Percentiles rank a stretch among this genome's conserved stretches.
These are phyloP conservation scores for Gleditsia sinensis DNA, from an alignment of 306 rosid species.

Conservation along the genomic window DNA sequence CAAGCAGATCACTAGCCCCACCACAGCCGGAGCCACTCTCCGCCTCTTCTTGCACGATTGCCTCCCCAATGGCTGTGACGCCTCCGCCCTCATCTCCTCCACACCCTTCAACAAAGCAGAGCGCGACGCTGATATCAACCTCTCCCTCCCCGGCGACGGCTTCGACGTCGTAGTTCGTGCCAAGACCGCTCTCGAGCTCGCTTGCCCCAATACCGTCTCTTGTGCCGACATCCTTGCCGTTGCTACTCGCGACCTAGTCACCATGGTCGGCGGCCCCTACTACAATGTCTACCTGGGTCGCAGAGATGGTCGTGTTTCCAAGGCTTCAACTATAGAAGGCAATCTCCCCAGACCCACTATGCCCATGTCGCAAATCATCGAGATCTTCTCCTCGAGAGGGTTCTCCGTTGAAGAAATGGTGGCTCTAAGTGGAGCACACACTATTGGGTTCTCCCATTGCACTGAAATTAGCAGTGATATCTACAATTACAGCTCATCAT, in stretches of 20 bases:
- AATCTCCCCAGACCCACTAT: constrained; percentile 63
- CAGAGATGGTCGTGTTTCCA: constrained; percentile 51
- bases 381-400: constrained; percentile 57
- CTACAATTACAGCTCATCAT: constrained; percentile 46
- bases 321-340: constrained; percentile 43
- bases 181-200: constrained; percentile 63
- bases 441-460: constrained; percentile 84
- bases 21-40: constrained; percentile 59
- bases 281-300: constrained; percentile 52
- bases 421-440: constrained; percentile 83
- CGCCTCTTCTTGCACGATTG: constrained; percentile 80
- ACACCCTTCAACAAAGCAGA: constrained; percentile 56
- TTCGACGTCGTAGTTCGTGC: constrained; percentile 63
- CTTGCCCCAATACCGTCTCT: constrained; percentile 63
- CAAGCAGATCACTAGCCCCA: constrained; percentile 58
- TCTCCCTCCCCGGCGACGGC: constrained; percentile 65
- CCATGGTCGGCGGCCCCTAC: constrained; percentile 65
- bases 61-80: constrained; percentile 66
- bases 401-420: constrained; percentile 76
- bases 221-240: constrained; percentile 62
- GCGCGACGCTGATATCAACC: constrained; percentile 63
- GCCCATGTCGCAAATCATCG: constrained; percentile 53
- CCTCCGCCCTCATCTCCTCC: constrained; percentile 62
- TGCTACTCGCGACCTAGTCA: constrained; percentile 52
- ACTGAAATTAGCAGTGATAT: constrained; percentile 48